Percentiles rank a stretch among this genome's conserved stretches.
Evolutionary conservation across 129 eudicot genomes (phyloP).

Genomic region (Flaveria sonorensis): DNA sequence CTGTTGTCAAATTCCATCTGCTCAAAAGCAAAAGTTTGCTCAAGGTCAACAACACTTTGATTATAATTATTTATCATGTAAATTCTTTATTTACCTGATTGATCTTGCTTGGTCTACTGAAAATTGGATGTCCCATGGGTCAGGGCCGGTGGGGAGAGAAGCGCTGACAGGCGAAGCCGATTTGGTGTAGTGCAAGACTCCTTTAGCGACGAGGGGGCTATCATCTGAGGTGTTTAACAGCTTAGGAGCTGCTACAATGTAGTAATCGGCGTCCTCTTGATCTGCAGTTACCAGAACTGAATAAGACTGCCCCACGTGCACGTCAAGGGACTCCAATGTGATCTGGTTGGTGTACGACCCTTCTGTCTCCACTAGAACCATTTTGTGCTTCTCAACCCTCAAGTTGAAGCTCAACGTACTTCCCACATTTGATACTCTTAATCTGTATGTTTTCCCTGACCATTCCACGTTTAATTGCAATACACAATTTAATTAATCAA

Average conservation of each 20-base stretch:
- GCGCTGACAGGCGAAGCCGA: conserved; percentile 35
- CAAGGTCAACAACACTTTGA: too few relatives aligned
- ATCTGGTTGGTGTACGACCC: conserved; percentile 85
- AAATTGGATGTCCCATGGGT: conserved; percentile 61
- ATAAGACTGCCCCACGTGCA: conserved; percentile 76
- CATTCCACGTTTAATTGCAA: background rate
- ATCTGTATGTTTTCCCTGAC: conserved; percentile 67
- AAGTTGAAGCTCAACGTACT: conserved; percentile 61
- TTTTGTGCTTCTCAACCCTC: conserved; percentile 61
- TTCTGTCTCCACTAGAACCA: conserved; percentile 80
- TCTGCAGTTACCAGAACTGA: conserved; percentile 66
- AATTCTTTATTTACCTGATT: conserved; percentile 38
- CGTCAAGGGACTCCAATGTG: conserved; percentile 64
- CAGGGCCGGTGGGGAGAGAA: conserved; percentile 64
- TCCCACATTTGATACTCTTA: conserved; percentile 67
- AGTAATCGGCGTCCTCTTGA: conserved; percentile 66
- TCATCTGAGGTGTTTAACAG: conserved; percentile 34
- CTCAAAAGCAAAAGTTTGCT: background rate
- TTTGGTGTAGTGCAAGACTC: conserved; percentile 57
- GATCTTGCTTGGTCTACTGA: conserved; percentile 78
- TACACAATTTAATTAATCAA: background rate
- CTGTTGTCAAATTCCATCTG: conserved; percentile 80
- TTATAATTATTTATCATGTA: too few relatives aligned
- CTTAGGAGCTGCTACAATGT: conserved; percentile 71
- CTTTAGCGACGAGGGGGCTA: conserved; percentile 60